Evolutionary conservation across 2,329 filamentous ascomycete species (phyloP).

Genomic region (Phaeoacremonium minimum): DNA sequence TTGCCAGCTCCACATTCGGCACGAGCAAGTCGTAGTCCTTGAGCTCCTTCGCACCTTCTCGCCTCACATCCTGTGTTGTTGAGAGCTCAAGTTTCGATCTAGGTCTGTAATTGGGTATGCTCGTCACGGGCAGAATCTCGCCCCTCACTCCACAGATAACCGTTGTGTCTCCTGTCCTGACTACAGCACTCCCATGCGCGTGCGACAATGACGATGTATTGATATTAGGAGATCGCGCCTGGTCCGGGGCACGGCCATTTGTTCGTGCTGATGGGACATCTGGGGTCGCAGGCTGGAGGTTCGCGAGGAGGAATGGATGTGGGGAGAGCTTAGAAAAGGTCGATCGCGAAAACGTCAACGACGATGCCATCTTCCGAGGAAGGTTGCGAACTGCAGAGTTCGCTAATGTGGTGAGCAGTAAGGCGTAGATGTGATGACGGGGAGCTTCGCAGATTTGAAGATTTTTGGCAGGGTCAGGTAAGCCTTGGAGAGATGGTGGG

Average conservation of each 20-base stretch:
- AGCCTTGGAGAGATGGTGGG: slow-evolving; percentile 5
- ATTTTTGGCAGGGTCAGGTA: background rate
- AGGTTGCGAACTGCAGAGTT: background rate
- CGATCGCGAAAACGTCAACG: slow-evolving; percentile 49
- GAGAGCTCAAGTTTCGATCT: background rate
- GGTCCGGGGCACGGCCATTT: slow-evolving; percentile 70
- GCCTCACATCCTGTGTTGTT: slow-evolving; percentile 7
- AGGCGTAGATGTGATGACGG: slow-evolving; percentile 1
- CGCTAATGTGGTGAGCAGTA: background rate
- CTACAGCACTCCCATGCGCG: slow-evolving; percentile 83
- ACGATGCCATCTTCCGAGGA: slow-evolving; percentile 22
- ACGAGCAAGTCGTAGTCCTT: slow-evolving; percentile 72
- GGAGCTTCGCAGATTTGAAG: slow-evolving; percentile 1
- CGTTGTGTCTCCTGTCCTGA: slow-evolving; percentile 83
- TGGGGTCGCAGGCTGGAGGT: slow-evolving; percentile 62
- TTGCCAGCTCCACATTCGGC: slow-evolving; percentile 89
- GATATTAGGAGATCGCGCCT: slow-evolving; percentile 68
- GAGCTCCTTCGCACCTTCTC: slow-evolving; percentile 38
- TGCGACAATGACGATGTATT: slow-evolving; percentile 85
- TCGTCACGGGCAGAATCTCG: slow-evolving; percentile 72
- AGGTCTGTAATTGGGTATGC: slow-evolving; percentile 61
- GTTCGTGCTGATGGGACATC: slow-evolving; percentile 48
- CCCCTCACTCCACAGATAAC: slow-evolving; percentile 91
- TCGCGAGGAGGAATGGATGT: slow-evolving; percentile 83
- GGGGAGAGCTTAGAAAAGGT: slow-evolving; percentile 89